phyloP scores from a whole-genome alignment of 2,329 filamentous ascomycete genomes.

The Trichophyton verrucosum region DNA sequence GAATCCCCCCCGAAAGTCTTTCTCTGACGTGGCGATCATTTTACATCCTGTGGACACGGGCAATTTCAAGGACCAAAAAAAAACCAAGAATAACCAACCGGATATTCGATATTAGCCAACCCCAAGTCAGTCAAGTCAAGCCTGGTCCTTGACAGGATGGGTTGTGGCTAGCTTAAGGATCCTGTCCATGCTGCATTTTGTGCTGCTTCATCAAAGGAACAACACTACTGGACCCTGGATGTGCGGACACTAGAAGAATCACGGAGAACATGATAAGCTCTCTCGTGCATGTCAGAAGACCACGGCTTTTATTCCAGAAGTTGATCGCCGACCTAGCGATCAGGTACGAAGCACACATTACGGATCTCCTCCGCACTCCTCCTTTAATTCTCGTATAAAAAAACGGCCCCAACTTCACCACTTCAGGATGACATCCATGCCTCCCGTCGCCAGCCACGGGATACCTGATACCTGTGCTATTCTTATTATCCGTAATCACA shows the following conservation, averaged over 20 bases:
- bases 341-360: background rate
- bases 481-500: background rate
- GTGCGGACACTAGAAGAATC: no score
- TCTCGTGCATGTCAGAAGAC: background rate
- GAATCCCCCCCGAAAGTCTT: background rate
- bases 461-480: background rate
- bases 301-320: background rate
- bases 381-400: background rate
- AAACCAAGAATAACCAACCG: background rate
- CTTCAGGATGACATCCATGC: background rate
- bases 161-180: background rate
- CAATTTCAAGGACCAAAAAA: background rate
- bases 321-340: background rate
- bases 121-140: background rate
- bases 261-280: background rate
- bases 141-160: background rate
- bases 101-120: background rate
- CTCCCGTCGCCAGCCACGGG: background rate
- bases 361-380: background rate
- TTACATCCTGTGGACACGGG: background rate
- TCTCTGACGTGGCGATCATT: slow-evolving; percentile 4
- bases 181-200: background rate
- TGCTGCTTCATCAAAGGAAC: no score
- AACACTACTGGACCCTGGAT: no score
- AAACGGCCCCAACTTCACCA: background rate